Conservation (phyloP, 495 filamentous ascomycete genomes). For the Talaromyces ruber region DNA sequence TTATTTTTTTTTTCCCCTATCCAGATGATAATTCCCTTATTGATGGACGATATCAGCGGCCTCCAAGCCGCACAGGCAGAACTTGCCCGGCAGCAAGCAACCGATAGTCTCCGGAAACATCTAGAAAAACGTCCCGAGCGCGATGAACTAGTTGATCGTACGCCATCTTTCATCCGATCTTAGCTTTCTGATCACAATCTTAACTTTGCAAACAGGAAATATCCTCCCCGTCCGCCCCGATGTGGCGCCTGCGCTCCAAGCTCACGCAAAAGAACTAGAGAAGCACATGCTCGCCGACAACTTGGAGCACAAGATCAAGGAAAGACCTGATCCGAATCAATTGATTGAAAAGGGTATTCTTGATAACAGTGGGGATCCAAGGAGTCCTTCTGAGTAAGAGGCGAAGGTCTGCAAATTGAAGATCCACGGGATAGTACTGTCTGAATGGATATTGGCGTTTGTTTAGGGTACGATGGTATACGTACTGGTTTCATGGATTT, state of each 20-base stretch:
- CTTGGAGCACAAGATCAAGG: slow-evolving; percentile 72
- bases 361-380: slow-evolving; percentile 47
- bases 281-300: slow-evolving; percentile 78
- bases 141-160: slow-evolving; percentile 67
- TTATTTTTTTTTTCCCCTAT: not conserved
- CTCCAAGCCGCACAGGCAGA: slow-evolving; percentile 53
- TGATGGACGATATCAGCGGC: not conserved
- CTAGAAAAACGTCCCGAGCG: slow-evolving; percentile 55
- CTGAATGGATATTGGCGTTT: not conserved
- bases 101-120: slow-evolving; percentile 59
- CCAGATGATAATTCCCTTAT: not conserved
- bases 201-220: slow-evolving; percentile 43
- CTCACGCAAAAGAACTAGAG: slow-evolving; percentile 70
- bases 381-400: slow-evolving; percentile 1
- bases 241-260: slow-evolving; percentile 67
- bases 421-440: not conserved
- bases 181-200: slow-evolving; percentile 2
- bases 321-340: slow-evolving; percentile 64
- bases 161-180: slow-evolving; percentile 9
- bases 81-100: slow-evolving; percentile 55
- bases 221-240: slow-evolving; percentile 66
- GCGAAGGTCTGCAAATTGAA: not conserved
- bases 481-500: not conserved
- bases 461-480: not conserved
- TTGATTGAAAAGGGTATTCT: slow-evolving; percentile 72